A percentile compares a stretch with the other conserved stretches of the same genome.
Conservation (phyloP, 129 eudicot species). For the Silybum marianum region DNA sequence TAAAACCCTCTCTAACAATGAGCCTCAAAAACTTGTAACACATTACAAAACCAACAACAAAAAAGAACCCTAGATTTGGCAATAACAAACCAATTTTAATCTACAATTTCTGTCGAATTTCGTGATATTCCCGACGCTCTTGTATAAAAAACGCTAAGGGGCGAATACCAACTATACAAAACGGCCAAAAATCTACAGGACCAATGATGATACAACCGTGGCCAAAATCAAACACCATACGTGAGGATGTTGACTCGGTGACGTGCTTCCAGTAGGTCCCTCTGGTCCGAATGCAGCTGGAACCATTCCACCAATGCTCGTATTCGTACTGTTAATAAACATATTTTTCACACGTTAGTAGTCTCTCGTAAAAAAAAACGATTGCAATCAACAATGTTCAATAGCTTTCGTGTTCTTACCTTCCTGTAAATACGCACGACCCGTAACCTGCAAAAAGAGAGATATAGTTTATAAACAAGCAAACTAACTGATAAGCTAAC, state of each 20-base stretch:
- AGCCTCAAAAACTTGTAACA: slow-evolving; percentile 25
- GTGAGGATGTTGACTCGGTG: slow-evolving; percentile 36
- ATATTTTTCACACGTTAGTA: slow-evolving; percentile 18
- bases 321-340: slow-evolving; percentile 55
- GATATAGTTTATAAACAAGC: neutral
- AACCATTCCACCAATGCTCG: slow-evolving; percentile 43
- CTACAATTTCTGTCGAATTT: slow-evolving; percentile 31
- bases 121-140: slow-evolving; percentile 22
- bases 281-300: slow-evolving; percentile 74
- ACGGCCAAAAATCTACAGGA: slow-evolving; percentile 30
- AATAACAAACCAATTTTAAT: slow-evolving; percentile 22
- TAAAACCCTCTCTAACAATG: slow-evolving; percentile 7
- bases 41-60: slow-evolving; percentile 5
- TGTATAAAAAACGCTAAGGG: slow-evolving; percentile 20
- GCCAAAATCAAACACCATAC: slow-evolving; percentile 32
- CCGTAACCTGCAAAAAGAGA: slow-evolving; percentile 63
- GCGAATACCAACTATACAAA: slow-evolving; percentile 32
- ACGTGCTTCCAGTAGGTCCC: slow-evolving; percentile 44
- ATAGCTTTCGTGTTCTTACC: slow-evolving; percentile 45
- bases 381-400: neutral
- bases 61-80: slow-evolving; percentile 17
- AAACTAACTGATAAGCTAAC: neutral
- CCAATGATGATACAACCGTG: slow-evolving; percentile 21
- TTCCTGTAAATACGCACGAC: slow-evolving; percentile 79
- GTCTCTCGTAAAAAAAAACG: neutral